phyloP scores from a whole-genome alignment of 257 asterid species.

The Solanum medicagineum region DNA sequence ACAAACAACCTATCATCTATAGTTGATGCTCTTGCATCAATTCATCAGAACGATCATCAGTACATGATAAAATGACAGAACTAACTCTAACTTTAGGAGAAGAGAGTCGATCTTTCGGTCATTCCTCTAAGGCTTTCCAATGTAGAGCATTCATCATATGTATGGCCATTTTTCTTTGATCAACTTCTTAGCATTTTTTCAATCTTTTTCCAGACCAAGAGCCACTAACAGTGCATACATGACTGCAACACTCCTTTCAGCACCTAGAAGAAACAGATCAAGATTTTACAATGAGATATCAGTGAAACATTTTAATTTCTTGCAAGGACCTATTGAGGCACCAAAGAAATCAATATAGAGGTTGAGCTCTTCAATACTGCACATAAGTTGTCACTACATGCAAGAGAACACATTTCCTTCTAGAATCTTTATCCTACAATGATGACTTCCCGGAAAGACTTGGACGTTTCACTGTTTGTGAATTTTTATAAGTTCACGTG shows the following conservation, averaged over 20 bases:
- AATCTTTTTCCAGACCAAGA: conserved; percentile 77
- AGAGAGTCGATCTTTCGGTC: conserved; percentile 68
- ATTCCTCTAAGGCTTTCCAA: conserved; percentile 69
- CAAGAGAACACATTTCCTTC: background rate
- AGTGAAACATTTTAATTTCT: background rate
- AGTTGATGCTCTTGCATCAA: background rate
- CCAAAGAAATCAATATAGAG: background rate
- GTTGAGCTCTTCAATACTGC: background rate
- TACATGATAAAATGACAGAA: conserved; percentile 12
- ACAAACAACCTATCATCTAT: background rate
- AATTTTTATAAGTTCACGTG: too few species aligned
- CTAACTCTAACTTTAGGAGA: conserved; percentile 15
- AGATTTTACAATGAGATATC: background rate
- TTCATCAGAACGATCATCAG: background rate
- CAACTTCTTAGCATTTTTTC: conserved; percentile 77
- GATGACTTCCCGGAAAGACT: background rate
- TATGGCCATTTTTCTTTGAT: conserved; percentile 57
- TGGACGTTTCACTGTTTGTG: background rate
- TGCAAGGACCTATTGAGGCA: background rate
- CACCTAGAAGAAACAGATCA: conserved; percentile 33
- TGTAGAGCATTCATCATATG: conserved; percentile 70
- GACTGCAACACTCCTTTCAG: conserved; percentile 92
- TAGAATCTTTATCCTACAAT: background rate
- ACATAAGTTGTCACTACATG: background rate
- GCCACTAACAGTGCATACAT: conserved; percentile 83